A percentile compares a stretch with the other conserved stretches of the same genome.
phyloP scores from a whole-genome alignment of 2,329 filamentous ascomycete genomes.

The Neofusicoccum cordaticola region DNA sequence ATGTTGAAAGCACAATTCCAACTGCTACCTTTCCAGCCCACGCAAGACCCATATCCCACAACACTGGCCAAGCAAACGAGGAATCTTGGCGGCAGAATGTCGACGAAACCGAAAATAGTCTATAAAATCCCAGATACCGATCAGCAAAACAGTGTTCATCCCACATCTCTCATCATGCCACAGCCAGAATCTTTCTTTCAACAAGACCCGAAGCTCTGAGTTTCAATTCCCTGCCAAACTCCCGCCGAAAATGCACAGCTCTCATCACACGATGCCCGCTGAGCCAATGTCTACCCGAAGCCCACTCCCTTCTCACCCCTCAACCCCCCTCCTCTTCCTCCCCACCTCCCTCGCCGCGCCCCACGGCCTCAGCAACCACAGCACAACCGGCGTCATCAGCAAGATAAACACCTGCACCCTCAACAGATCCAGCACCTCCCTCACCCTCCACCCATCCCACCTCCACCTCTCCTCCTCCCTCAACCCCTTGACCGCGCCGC shows the following conservation, averaged over 20 bases:
- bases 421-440: neutral
- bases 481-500: neutral
- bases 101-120: too few relatives aligned
- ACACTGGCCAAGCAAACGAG: too few relatives aligned
- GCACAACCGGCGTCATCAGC: slow-evolving; percentile 3
- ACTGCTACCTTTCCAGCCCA: too few relatives aligned
- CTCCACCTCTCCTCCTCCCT: neutral
- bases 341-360: neutral
- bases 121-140: too few relatives aligned
- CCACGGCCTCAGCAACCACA: slow-evolving; percentile 13
- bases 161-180: neutral
- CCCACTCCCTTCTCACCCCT: too few relatives aligned
- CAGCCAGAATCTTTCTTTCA: neutral
- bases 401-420: neutral
- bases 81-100: too few relatives aligned
- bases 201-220: neutral
- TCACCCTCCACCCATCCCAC: neutral
- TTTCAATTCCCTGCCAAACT: neutral
- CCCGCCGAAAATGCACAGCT: neutral
- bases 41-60: too few relatives aligned
- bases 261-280: neutral
- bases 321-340: neutral
- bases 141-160: too few relatives aligned
- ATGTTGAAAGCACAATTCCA: too few relatives aligned
- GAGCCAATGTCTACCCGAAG: neutral